Conservation (phyloP, 257 asterid genomes). For the Ocimum tenuiflorum region DNA sequence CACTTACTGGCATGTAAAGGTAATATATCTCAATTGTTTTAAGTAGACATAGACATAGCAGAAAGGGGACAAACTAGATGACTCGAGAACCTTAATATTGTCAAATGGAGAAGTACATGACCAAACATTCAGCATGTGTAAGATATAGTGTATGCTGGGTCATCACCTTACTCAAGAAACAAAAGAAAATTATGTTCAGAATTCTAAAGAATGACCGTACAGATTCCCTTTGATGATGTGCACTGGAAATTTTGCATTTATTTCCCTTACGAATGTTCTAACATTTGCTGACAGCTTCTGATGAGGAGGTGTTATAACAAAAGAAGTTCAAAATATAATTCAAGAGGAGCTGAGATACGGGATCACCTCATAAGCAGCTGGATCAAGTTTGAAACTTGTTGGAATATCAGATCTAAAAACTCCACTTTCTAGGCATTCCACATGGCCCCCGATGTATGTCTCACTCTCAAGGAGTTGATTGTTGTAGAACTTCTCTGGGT, state of each 20-base stretch:
- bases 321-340: slow-evolving; percentile 8
- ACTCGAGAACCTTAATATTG: slow-evolving; percentile 1
- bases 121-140: slow-evolving; percentile 10
- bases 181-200: slow-evolving; percentile 8
- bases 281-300: slow-evolving; percentile 1
- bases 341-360: slow-evolving; percentile 16
- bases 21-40: not conserved
- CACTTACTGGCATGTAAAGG: not conserved
- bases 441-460: slow-evolving; percentile 98
- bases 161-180: slow-evolving; percentile 4
- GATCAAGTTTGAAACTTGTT: slow-evolving; percentile 86
- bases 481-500: slow-evolving; percentile 87
- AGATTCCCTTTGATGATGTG: slow-evolving; percentile 6
- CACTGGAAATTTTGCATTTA: slow-evolving; percentile 9
- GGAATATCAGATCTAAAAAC: slow-evolving; percentile 99
- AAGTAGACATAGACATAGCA: not conserved
- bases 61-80: slow-evolving; percentile 12
- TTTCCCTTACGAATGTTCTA: slow-evolving; percentile 2
- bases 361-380: slow-evolving; percentile 73
- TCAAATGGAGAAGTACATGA: not conserved
- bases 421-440: slow-evolving; percentile 98
- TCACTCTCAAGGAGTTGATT: slow-evolving; percentile 89
- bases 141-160: slow-evolving; percentile 7
- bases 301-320: not conserved
- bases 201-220: not conserved